Evolutionary conservation across 768 basidiomycete genomes (phyloP).

Genomic region (Boletus rufocinnamomeus): DNA sequence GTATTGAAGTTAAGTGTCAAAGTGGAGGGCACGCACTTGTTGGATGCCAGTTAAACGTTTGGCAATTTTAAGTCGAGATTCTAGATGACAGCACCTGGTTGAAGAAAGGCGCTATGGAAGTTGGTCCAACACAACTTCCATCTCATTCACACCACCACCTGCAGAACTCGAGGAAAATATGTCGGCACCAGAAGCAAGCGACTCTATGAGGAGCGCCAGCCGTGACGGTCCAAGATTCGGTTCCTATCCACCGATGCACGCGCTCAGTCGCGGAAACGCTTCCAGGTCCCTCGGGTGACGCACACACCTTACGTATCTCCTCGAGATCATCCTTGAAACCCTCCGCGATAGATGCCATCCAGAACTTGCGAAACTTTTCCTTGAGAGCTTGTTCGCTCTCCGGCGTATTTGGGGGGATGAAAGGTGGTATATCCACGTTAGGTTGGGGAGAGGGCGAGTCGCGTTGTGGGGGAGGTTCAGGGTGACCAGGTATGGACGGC

Average conservation of each 20-base stretch:
- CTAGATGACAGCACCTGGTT: neutral
- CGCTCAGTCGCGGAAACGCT: neutral
- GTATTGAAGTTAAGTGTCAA: neutral
- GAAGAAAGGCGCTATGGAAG: slow-evolving; percentile 7
- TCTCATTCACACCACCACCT: slow-evolving; percentile 54
- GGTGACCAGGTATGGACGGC: neutral
- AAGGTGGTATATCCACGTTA: slow-evolving; percentile 50
- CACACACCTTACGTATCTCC: slow-evolving; percentile 72
- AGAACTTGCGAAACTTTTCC: slow-evolving; percentile 76
- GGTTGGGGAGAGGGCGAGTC: slow-evolving; percentile 31
- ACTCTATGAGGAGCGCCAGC: slow-evolving; percentile 76
- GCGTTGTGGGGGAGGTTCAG: slow-evolving; percentile 12
- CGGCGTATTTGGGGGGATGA: slow-evolving; percentile 45
- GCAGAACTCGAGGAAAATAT: slow-evolving; percentile 54
- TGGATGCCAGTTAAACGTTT: neutral
- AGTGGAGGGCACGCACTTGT: neutral
- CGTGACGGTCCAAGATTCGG: slow-evolving; percentile 68
- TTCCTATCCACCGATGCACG: slow-evolving; percentile 41
- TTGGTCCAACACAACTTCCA: slow-evolving; percentile 67
- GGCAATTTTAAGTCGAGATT: neutral
- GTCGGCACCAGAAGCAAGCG: slow-evolving; percentile 76
- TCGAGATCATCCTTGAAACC: slow-evolving; percentile 86
- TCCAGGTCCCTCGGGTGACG: neutral
- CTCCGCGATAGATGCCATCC: slow-evolving; percentile 83
- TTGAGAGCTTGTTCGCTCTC: slow-evolving; percentile 57